A percentile compares a stretch with the other conserved stretches of the same genome.
These are phyloP conservation scores for Sarcomyxa edulis DNA, from an alignment of 768 basidiomycete genomes.

Conservation along the genomic window DNA sequence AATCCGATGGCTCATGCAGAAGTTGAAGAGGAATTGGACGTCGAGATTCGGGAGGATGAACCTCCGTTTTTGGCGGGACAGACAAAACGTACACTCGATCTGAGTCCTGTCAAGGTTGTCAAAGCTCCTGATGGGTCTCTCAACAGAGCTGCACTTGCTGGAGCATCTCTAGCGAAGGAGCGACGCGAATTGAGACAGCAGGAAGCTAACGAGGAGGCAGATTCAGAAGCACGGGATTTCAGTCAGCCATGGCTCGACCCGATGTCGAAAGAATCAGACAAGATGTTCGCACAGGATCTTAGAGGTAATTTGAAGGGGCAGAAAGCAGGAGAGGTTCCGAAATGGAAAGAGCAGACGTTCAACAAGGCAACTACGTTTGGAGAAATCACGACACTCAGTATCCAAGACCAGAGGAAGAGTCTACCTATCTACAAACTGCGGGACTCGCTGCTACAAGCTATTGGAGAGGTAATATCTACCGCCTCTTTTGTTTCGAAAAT, in stretches of 20 bases:
- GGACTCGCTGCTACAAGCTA: conserved; percentile 84
- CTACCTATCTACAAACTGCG: conserved; percentile 95
- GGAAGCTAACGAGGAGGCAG: conserved; percentile 90
- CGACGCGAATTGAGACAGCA: conserved; percentile 91
- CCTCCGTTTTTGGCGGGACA: conserved; percentile 95
- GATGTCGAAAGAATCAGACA: conserved; percentile 86
- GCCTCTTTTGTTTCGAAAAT: conserved; percentile 4
- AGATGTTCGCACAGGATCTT: conserved; percentile 90
- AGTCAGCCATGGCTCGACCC: conserved; percentile 97
- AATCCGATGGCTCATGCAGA: conserved; percentile 77
- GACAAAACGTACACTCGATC: conserved; percentile 90
- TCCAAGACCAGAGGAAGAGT: conserved; percentile 89
- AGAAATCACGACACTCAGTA: conserved; percentile 83
- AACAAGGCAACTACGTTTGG: conserved; percentile 97
- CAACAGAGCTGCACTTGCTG: conserved; percentile 92
- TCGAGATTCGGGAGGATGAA: conserved; percentile 96
- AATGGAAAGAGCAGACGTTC: conserved; percentile 89
- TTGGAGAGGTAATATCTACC: conserved; percentile 64
- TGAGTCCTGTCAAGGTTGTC: conserved; percentile 96
- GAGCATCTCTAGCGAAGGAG: conserved; percentile 92
- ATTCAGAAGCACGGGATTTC: conserved; percentile 92
- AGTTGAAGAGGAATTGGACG: conserved; percentile 94
- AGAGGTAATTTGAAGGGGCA: conserved; percentile 78
- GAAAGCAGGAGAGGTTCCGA: conserved; percentile 75
- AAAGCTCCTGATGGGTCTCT: conserved; percentile 98